Conservation (phyloP, 2,329 filamentous ascomycete species). For the Fonsecaea nubica region DNA sequence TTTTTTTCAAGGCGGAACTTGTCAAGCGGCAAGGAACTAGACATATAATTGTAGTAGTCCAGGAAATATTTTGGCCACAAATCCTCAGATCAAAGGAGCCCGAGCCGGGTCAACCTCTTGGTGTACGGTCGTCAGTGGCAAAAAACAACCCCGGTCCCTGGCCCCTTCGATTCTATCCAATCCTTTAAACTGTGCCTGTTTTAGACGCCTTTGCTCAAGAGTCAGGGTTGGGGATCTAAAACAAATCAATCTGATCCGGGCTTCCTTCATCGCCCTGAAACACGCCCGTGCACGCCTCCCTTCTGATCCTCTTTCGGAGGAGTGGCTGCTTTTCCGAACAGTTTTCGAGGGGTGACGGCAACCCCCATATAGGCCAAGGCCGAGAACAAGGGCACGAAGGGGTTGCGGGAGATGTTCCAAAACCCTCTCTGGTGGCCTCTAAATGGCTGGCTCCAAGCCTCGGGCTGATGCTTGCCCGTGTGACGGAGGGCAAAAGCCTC, state of each 20-base stretch:
- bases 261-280: constrained; percentile 2
- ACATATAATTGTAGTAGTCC: not conserved
- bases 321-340: constrained; percentile 5
- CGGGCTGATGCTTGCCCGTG: constrained; percentile 20
- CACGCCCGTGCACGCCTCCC: not conserved
- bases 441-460: constrained; percentile 17
- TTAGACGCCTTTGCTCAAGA: constrained; percentile 8
- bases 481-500: constrained; percentile 15
- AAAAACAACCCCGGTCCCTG: constrained; percentile 11
- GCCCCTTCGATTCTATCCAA: constrained; percentile 12
- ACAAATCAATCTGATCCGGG: constrained; percentile 11
- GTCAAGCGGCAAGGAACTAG: constrained; percentile 4
- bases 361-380: not conserved
- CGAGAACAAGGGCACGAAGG: not conserved
- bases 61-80: too few relatives aligned
- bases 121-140: constrained; percentile 16
- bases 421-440: not conserved
- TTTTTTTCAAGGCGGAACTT: not conserved
- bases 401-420: not conserved
- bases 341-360: not conserved
- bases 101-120: constrained; percentile 1
- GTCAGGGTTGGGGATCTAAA: constrained; percentile 2
- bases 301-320: not conserved
- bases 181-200: not conserved
- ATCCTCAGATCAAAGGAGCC: not conserved